phyloP scores from a whole-genome alignment of 1,284 basidiomycete genomes.

The Apiotrichum brassicae region DNA sequence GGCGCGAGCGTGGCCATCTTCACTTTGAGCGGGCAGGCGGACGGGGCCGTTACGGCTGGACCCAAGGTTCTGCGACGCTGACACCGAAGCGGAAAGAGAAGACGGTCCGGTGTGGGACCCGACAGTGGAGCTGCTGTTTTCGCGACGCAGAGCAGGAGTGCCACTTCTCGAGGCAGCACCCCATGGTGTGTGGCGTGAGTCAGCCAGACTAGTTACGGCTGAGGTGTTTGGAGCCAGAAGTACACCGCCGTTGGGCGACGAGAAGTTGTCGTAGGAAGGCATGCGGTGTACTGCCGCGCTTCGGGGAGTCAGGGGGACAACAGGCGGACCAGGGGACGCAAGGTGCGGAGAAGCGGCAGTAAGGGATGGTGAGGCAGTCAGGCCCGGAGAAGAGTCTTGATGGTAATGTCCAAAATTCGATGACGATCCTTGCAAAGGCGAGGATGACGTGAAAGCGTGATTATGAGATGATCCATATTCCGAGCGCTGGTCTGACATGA shows the following conservation, averaged over 20 bases:
- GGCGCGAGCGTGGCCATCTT: neutral
- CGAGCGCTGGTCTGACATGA: neutral
- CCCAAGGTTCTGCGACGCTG: neutral
- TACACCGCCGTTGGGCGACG: neutral
- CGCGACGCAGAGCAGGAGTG: neutral
- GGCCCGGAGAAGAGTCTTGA: neutral
- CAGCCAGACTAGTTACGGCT: neutral
- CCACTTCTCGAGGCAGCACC: neutral
- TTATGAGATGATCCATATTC: neutral
- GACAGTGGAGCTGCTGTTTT: neutral
- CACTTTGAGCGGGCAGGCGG: slow-evolving; percentile 1
- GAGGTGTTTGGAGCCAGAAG: neutral
- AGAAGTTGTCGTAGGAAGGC: neutral
- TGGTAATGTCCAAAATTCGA: too few relatives aligned
- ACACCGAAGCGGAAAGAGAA: neutral
- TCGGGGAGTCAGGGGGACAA: neutral
- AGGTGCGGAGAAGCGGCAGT: neutral
- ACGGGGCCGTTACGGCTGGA: neutral
- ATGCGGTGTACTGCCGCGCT: neutral
- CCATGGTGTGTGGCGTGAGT: neutral
- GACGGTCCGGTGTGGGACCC: neutral
- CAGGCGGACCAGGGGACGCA: neutral
- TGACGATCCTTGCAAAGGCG: too few relatives aligned
- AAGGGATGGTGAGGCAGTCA: neutral
- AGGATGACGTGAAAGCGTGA: too few relatives aligned